A percentile compares a stretch with the other conserved stretches of the same genome.
These are phyloP conservation scores for Botrytis aclada DNA, from an alignment of 2,329 filamentous ascomycete species.

Conservation along the genomic window DNA sequence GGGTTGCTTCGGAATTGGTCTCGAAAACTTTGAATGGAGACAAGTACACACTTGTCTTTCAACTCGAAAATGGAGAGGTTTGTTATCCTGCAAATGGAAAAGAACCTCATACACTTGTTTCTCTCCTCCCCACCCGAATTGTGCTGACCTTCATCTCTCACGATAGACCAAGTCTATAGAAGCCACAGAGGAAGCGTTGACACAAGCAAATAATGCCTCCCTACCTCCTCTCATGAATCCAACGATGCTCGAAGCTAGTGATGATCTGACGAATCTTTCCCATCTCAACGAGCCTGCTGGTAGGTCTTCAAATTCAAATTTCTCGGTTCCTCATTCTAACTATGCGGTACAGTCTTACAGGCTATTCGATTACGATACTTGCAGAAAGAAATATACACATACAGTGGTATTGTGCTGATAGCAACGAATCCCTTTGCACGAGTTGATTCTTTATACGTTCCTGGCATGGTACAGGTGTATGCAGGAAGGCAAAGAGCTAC, in stretches of 20 bases:
- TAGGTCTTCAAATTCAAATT: conserved; percentile 46
- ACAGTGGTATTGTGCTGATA: conserved; percentile 97
- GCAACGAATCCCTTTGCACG: conserved; percentile 97
- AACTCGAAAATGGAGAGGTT: conserved; percentile 92
- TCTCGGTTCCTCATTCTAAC: conserved; percentile 23
- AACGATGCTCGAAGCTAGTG: conserved; percentile 95
- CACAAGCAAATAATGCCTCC: conserved; percentile 70
- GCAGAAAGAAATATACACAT: conserved; percentile 99
- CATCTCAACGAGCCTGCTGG: conserved; percentile 98
- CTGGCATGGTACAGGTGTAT: conserved; percentile 99
- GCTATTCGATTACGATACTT: conserved; percentile 95
- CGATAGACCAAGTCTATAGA: conserved; percentile 72
- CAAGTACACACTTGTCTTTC: conserved; percentile 84
- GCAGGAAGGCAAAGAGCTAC: conserved; percentile 94
- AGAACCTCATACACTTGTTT: conserved; percentile 12
- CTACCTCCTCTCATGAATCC: conserved; percentile 97
- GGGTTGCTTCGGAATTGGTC: conserved; percentile 92
- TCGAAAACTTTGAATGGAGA: conserved; percentile 80
- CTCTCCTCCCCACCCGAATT: conserved; percentile 20
- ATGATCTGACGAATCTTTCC: conserved; percentile 94
- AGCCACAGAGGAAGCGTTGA: conserved; percentile 72
- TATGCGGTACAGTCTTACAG: conserved; percentile 69
- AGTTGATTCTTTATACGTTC: conserved; percentile 96
- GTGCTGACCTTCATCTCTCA: conserved; percentile 29
- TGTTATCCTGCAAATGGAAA: conserved; percentile 29